Base-by-base conservation (phyloP, 805 yeast genomes). In the Wickerhamiella brachini region DNA sequence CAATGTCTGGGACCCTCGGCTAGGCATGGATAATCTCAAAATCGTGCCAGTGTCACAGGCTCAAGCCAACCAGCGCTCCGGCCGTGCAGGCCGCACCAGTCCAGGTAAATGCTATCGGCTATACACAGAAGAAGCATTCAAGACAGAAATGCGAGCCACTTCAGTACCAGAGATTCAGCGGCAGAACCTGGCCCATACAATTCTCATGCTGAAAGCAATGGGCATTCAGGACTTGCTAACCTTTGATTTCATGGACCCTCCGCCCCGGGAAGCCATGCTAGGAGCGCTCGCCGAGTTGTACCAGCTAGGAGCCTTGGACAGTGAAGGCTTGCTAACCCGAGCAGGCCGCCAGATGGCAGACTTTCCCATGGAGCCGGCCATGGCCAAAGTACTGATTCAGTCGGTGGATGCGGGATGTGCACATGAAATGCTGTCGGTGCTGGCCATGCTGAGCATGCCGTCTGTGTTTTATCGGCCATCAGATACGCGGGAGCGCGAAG, bases 1-100 rank as follows among this genome's bases (percentile, higher is more conserved):
- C 59, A 90, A 87, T 61, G 84, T 86, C 2, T 90, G 78, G 67
- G 88, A 89, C 60, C 87, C 97, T 1, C 68, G 83, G 21, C 80
- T 87, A 6, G 89, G 97, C 15, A 89, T 90, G 80, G 95, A 88
- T 53, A 81, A 89, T 34, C 72, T 93, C 53, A 78, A 83, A 46
- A 88, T 93, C 5, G 78, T 82, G 15, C 94, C 96, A 0, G 87
- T 95, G 56, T 89, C 97, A 0, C 81, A 81, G 61, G 98, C 98
- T 0, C 88, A 95, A 44, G 97, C 96, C 0, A 89, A 87, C 60
- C 98, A 93, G 68, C 74, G 98, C 61, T 89, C 96, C 1, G 98
- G 98, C 63, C 79, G 98, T 71, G 98, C 97, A 5, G 98, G 98
- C 43, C 81, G 98, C 71, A 88, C 95, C 7, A 89, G 95, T 1